These are phyloP conservation scores for Nectriaceae sp. DNA, from an alignment of 2,329 filamentous ascomycete genomes.

Conservation along the genomic window DNA sequence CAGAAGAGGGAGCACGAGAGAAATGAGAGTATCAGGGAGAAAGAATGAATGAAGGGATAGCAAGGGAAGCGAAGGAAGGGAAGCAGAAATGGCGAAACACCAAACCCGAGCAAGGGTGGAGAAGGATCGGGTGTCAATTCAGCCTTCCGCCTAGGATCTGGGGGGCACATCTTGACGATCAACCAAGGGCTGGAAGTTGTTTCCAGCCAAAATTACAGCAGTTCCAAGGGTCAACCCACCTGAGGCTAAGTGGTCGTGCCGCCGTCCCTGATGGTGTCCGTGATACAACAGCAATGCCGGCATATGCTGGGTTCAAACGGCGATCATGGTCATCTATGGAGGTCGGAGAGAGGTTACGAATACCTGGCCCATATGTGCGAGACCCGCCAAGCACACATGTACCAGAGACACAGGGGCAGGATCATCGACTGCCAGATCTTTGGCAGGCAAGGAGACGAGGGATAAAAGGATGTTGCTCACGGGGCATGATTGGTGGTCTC, in stretches of 20 bases:
- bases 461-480: not conserved
- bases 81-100: slow-evolving; percentile 10
- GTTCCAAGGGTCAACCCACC: slow-evolving; percentile 32
- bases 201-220: slow-evolving; percentile 29
- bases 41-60: slow-evolving; percentile 22
- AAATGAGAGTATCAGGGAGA: slow-evolving; percentile 1
- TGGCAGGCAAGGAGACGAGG: not conserved
- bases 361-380: not conserved
- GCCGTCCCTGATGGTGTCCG: slow-evolving; percentile 11
- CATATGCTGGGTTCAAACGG: slow-evolving; percentile 9
- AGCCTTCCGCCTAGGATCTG: not conserved
- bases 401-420: slow-evolving; percentile 12
- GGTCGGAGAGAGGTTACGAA: not conserved
- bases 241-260: slow-evolving; percentile 13
- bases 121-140: slow-evolving; percentile 4
- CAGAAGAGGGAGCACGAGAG: slow-evolving; percentile 14
- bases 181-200: slow-evolving; percentile 10
- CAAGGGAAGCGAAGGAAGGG: slow-evolving; percentile 8
- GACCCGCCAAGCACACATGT: slow-evolving; percentile 23
- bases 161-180: slow-evolving; percentile 15
- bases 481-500: not conserved
- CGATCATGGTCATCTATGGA: slow-evolving; percentile 13
- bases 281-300: slow-evolving; percentile 10
- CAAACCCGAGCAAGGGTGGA: slow-evolving; percentile 12
- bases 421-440: slow-evolving; percentile 19